Conservation (phyloP, 2,329 filamentous ascomycete genomes). For the Dothideomycetes sp. region DNA sequence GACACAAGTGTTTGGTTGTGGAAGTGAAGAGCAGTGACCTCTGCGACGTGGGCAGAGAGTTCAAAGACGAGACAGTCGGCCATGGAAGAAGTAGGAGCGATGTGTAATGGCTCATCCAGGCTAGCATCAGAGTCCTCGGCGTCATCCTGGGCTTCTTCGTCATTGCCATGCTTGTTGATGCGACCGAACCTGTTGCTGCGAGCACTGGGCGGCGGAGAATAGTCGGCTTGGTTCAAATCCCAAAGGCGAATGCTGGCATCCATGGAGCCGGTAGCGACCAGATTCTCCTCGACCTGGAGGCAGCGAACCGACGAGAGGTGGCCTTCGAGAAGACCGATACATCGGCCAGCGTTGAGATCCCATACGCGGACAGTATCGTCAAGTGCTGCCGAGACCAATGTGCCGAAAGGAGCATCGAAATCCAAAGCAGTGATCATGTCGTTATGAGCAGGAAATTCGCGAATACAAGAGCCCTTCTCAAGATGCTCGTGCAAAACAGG, state of each 20-base stretch:
- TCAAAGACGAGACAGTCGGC: conserved; percentile 82
- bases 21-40: conserved; percentile 91
- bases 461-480: conserved; percentile 77
- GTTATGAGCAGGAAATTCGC: conserved; percentile 77
- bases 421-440: conserved; percentile 85
- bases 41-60: conserved; percentile 81
- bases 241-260: conserved; percentile 91
- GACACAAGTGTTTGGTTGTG: conserved; percentile 83
- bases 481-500: conserved; percentile 93
- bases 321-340: conserved; percentile 83
- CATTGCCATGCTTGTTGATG: conserved; percentile 44
- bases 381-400: conserved; percentile 81
- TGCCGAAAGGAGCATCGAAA: conserved; percentile 96
- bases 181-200: conserved; percentile 37
- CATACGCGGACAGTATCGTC: conserved; percentile 93
- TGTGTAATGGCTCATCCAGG: conserved; percentile 17
- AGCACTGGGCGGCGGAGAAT: conserved; percentile 58
- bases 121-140: conserved; percentile 5
- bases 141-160: conserved; percentile 17
- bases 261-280: conserved; percentile 87
- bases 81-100: conserved; percentile 68
- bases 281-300: conserved; percentile 89
- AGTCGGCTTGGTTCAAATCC: conserved; percentile 85
- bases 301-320: conserved; percentile 90
- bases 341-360: conserved; percentile 89